Evolutionary conservation across 2,329 filamentous ascomycete genomes (phyloP).

Genomic region (Cercospora zeae-maydis): DNA sequence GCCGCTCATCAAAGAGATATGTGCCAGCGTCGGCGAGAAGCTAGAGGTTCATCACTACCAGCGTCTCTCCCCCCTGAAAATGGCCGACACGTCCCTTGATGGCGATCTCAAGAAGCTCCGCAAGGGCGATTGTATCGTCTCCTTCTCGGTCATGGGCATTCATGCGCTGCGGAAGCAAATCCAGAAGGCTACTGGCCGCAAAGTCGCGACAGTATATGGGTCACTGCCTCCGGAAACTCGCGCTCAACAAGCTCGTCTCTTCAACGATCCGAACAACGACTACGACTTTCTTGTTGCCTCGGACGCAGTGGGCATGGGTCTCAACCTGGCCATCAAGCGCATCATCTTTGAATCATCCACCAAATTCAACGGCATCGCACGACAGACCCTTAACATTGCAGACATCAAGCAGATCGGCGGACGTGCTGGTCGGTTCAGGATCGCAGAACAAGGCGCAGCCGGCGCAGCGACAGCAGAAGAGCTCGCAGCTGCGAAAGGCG

Average conservation of each 20-base stretch:
- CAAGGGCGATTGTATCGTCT: conserved; percentile 87
- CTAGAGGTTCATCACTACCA: conserved; percentile 79
- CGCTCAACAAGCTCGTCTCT: conserved; percentile 83
- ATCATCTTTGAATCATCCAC: conserved; percentile 76
- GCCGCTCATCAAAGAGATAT: conserved; percentile 72
- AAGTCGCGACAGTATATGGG: conserved; percentile 91
- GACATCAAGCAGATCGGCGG: conserved; percentile 95
- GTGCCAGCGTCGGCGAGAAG: conserved; percentile 74
- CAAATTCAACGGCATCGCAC: conserved; percentile 65
- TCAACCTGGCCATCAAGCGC: conserved; percentile 86
- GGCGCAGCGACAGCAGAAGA: conserved; percentile 30
- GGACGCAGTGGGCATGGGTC: conserved; percentile 94
- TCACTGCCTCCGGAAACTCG: conserved; percentile 87
- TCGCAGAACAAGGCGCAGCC: conserved; percentile 54
- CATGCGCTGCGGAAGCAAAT: conserved; percentile 76
- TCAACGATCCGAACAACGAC: conserved; percentile 93
- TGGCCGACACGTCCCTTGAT: conserved; percentile 60
- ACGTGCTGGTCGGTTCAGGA: conserved; percentile 80
- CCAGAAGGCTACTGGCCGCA: conserved; percentile 68
- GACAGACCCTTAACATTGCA: conserved; percentile 61
- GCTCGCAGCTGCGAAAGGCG: conserved; percentile 29
- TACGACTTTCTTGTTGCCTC: conserved; percentile 94
- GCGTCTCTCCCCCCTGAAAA: conserved; percentile 72
- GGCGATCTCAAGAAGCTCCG: conserved; percentile 64
- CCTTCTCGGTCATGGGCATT: conserved; percentile 78